Evolutionary conservation across 2,329 filamentous ascomycete genomes (phyloP), one percentile per base, ranked within the genome.

Genomic region (Orbilia quercus): DNA sequence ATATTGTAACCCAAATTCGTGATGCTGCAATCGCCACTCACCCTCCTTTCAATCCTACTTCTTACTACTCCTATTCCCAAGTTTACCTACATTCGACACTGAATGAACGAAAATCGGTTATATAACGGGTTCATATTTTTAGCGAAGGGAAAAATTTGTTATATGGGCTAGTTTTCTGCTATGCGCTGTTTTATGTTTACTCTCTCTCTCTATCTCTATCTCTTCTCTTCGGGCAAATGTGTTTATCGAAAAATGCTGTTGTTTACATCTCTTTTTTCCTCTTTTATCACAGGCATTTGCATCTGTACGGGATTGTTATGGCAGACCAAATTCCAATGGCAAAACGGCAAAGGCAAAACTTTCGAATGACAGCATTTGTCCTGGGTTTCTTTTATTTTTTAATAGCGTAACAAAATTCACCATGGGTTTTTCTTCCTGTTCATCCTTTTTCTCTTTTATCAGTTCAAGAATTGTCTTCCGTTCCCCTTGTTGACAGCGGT

Each of bases 301-400:
- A 73, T 73, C 69, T 73, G 69, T 73, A 73, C 62, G 54, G 69
- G 60, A 65, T 65, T 60, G 55, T 73, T 66, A 55, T 60, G 60
- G 60, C 60, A 66, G 54, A 55, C 59, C 63, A 65, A 55, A 53
- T 25, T n/a, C n/a, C 34, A 63, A 25, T 57, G 36, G 53, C 36
- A 20, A n/a, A 54, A 63, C 58, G 48, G 67, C 69, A 54, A 73
- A 47, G 60, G 45, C 48, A 60, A n/a, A n/a, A 64, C 54, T 66
- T 66, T 66, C 55, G 47, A 73, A 60, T 22, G 54, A 66, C 54
- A 23, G 60, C 60, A 73, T 55, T 55, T 55, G 60, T 57, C 69
- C 69, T 73, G 54, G 69, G 69, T 66, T 72, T 44, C 23, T 38
- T 53, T 60, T 66, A 47, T 14, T 44, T 62, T 66, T 62, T 73